Percentiles rank a stretch among this genome's conserved stretches.
phyloP scores from a whole-genome alignment of 1,284 basidiomycete species.

The Microbotryum saponariae region DNA sequence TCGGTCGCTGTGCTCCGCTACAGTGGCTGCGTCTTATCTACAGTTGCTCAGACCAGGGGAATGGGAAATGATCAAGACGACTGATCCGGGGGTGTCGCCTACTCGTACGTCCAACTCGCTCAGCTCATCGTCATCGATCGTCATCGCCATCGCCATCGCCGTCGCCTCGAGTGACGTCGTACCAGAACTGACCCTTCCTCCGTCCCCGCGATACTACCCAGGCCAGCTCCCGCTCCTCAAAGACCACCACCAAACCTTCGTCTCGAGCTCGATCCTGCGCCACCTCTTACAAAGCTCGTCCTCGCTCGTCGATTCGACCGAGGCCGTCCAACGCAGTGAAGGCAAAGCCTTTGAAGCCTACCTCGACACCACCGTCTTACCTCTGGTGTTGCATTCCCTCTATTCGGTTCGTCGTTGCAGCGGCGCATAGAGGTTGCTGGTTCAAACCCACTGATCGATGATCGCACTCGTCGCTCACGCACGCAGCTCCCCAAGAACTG shows the following conservation, averaged over 20 bases:
- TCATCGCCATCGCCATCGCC: too few relatives aligned
- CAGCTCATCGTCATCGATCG: background rate
- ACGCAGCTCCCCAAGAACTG: slow-evolving; percentile 27
- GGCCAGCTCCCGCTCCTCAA: slow-evolving; percentile 21
- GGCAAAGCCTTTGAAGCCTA: slow-evolving; percentile 21
- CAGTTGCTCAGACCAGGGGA: slow-evolving; percentile 24
- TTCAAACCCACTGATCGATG: background rate
- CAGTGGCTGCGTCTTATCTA: slow-evolving; percentile 28
- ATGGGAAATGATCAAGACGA: slow-evolving; percentile 18
- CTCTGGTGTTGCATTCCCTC: slow-evolving; percentile 29
- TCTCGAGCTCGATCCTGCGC: slow-evolving; percentile 17
- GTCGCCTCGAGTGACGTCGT: background rate
- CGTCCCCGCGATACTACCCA: background rate
- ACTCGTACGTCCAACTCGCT: slow-evolving; percentile 2
- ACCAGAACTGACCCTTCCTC: background rate
- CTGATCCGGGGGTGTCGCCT: slow-evolving; percentile 10
- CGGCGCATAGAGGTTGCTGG: background rate
- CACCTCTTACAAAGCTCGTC: slow-evolving; percentile 8
- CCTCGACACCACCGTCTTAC: slow-evolving; percentile 24
- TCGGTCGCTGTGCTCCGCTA: background rate
- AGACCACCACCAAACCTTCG: slow-evolving; percentile 9
- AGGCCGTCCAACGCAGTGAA: background rate
- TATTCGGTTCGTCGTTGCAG: slow-evolving; percentile 14
- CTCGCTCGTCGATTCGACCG: background rate
- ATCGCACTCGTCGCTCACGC: background rate